These are phyloP conservation scores for Xerocomus nothofagi DNA, from an alignment of 1,284 basidiomycete species.

Conservation along the genomic window DNA sequence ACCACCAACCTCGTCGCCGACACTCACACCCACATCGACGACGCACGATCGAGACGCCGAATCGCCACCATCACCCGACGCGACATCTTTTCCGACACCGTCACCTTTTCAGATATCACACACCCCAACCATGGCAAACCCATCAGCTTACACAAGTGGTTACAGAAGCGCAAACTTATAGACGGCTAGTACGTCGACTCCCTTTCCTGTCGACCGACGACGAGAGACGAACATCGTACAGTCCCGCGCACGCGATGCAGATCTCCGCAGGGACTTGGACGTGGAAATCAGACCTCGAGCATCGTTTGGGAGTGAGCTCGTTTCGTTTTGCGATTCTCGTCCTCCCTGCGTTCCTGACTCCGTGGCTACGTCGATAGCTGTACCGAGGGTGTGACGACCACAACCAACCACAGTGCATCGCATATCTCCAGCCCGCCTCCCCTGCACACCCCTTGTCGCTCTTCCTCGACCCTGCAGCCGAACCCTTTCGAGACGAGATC, in stretches of 20 bases:
- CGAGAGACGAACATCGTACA: too few relatives aligned
- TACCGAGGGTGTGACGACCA: constrained; percentile 2
- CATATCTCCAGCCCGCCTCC: constrained; percentile 5
- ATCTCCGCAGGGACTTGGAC: constrained; percentile 3
- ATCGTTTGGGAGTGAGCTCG: constrained; percentile 12
- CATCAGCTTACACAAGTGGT: constrained; percentile 15
- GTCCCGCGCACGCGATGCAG: constrained; percentile 11
- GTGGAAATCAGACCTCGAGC: constrained; percentile 15
- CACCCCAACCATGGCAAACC: neutral
- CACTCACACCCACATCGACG: constrained; percentile 9
- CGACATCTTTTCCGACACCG: constrained; percentile 15
- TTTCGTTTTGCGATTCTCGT: too few relatives aligned
- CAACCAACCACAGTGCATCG: neutral
- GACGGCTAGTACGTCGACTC: constrained; percentile 14
- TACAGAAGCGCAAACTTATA: constrained; percentile 8
- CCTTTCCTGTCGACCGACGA: too few relatives aligned
- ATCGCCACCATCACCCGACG: constrained; percentile 11
- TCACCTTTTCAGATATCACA: constrained; percentile 9
- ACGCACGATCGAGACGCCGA: constrained; percentile 4
- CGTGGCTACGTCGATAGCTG: too few relatives aligned
- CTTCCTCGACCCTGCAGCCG: constrained; percentile 6
- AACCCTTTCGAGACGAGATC: constrained; percentile 11
- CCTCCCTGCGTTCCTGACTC: too few relatives aligned
- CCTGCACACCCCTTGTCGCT: constrained; percentile 8
- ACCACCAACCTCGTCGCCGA: constrained; percentile 7